These are phyloP conservation scores for Pseudocercospora musae DNA, from an alignment of 2,329 filamentous ascomycete species.

Conservation along the genomic window DNA sequence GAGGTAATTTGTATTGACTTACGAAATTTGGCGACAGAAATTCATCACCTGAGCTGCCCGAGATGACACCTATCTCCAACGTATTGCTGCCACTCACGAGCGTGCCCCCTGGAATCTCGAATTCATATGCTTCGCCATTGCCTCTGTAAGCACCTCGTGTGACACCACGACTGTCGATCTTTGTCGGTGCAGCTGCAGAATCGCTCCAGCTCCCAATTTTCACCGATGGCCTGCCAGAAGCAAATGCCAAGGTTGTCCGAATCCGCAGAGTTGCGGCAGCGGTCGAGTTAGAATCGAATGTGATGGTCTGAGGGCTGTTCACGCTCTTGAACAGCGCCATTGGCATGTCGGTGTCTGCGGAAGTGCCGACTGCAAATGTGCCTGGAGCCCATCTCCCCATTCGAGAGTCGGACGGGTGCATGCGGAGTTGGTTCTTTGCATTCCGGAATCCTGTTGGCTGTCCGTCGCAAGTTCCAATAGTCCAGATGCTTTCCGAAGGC, in stretches of 20 bases:
- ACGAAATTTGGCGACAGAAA: conserved; percentile 19
- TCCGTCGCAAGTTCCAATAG: conserved; percentile 65
- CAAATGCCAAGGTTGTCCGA: conserved; percentile 17
- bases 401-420: conserved; percentile 58
- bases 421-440: conserved; percentile 62
- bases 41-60: conserved; percentile 1
- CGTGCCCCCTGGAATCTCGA: conserved; percentile 4
- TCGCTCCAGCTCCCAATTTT: conserved; percentile 9
- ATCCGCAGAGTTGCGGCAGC: conserved; percentile 13
- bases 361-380: conserved; percentile 9
- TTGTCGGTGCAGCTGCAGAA: neutral
- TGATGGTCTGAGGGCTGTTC: conserved; percentile 13
- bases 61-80: conserved; percentile 11
- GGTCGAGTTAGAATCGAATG: conserved; percentile 6
- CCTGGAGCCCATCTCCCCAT: conserved; percentile 13
- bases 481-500: conserved; percentile 54
- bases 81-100: conserved; percentile 11
- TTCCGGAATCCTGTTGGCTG: conserved; percentile 60
- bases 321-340: conserved; percentile 18
- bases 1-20: neutral
- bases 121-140: conserved; percentile 16
- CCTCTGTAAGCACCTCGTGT: conserved; percentile 18
- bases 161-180: conserved; percentile 17
- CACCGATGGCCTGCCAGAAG: conserved; percentile 8
- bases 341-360: conserved; percentile 3